Conservation (phyloP, 495 filamentous ascomycete genomes). For the Hyaloscypha finlandica region DNA sequence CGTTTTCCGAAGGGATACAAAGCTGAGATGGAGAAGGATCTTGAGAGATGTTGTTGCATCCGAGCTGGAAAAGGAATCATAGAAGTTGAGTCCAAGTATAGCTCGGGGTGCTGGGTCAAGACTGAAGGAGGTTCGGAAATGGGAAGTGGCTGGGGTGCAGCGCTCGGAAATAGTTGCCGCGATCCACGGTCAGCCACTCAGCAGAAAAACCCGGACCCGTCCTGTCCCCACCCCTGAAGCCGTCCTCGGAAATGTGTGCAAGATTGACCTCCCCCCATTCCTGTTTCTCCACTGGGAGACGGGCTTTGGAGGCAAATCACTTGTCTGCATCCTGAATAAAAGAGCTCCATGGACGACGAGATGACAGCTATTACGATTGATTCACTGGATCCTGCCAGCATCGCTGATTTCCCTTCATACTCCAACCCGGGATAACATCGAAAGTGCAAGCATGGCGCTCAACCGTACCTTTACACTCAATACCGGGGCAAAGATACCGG, state of each 20-base stretch:
- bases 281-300: background rate
- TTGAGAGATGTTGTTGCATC: background rate
- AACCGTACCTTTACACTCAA: slow-evolving; percentile 61
- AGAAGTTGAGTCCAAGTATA: background rate
- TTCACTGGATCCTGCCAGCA: background rate
- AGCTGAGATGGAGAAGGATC: background rate
- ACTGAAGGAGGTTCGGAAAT: background rate
- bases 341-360: background rate
- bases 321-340: background rate
- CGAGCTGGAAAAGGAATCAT: background rate
- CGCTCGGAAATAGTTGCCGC: background rate
- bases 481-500: slow-evolving; percentile 72
- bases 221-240: background rate
- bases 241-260: background rate
- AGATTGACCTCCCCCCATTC: background rate
- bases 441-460: background rate
- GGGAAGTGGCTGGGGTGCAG: background rate
- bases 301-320: background rate
- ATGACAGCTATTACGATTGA: background rate
- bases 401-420: background rate
- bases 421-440: background rate
- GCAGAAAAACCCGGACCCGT: background rate
- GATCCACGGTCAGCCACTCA: background rate
- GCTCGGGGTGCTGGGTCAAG: background rate
- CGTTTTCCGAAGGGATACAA: background rate